Evolutionary conservation across 176 grass and related monocot species (phyloP).

Genomic region (Dendrocalamus sinicus): DNA sequence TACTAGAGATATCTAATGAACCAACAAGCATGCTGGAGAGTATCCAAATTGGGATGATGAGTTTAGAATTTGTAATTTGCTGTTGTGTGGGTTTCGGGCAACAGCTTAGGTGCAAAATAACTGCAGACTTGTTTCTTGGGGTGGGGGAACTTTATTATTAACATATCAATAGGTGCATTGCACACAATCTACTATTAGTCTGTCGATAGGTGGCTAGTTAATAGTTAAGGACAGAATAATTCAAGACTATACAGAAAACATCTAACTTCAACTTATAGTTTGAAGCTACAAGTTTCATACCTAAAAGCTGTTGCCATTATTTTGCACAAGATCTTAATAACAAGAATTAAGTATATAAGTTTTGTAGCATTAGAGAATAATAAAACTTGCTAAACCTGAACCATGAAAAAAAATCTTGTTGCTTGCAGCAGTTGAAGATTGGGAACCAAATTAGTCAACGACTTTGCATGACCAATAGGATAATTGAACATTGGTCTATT

Average conservation of each 20-base stretch:
- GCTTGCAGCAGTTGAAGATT: neutral
- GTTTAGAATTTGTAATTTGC: neutral
- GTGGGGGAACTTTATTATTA: neutral
- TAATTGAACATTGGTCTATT: constrained; percentile 6
- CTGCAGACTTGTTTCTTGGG: constrained; percentile 13
- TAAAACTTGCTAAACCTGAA: neutral
- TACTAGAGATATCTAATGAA: neutral
- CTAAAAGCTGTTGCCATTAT: neutral
- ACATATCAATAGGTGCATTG: neutral
- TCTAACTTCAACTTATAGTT: neutral
- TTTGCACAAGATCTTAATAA: constrained; percentile 17
- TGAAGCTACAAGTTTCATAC: neutral
- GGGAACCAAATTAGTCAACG: neutral
- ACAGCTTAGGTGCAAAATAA: neutral
- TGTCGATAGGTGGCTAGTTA: neutral
- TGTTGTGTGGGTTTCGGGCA: neutral
- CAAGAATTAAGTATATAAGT: neutral
- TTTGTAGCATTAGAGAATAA: neutral
- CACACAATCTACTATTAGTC: neutral
- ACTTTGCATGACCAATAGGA: neutral
- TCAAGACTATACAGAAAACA: constrained; percentile 13
- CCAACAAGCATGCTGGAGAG: neutral
- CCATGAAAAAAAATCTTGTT: neutral
- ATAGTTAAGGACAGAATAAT: neutral
- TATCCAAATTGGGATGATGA: neutral